Conservation (phyloP, 495 filamentous ascomycete genomes). For the Penicillium riverlandense region DNA sequence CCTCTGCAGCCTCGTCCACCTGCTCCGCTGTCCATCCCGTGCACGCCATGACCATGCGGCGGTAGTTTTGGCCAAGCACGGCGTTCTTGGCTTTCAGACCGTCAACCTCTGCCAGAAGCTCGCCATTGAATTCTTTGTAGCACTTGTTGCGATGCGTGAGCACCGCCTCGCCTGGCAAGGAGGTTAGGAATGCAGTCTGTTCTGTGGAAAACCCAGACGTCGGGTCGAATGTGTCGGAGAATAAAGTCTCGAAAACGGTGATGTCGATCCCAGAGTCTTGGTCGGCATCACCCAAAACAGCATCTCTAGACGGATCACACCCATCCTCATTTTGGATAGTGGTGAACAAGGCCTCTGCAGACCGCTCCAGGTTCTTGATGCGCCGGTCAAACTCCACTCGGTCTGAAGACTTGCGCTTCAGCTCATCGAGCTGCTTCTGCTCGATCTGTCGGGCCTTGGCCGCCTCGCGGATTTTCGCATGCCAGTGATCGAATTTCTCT, state of each 20-base stretch:
- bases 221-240: conserved; percentile 29
- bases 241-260: conserved; percentile 26
- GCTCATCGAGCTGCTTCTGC: conserved; percentile 57
- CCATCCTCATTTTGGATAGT: conserved; percentile 26
- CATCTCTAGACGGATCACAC: conserved; percentile 20
- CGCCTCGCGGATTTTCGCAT: conserved; percentile 67
- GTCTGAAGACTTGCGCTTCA: conserved; percentile 53
- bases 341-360: conserved; percentile 41
- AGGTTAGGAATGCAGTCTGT: conserved; percentile 26
- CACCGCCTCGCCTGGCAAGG: conserved; percentile 19
- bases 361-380: conserved; percentile 51
- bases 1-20: conserved; percentile 41
- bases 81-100: conserved; percentile 37
- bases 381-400: conserved; percentile 53
- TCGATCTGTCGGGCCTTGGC: conserved; percentile 72
- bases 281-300: conserved; percentile 47
- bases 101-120: conserved; percentile 30
- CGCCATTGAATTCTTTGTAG: conserved; percentile 30
- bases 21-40: conserved; percentile 39
- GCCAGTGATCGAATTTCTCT: conserved; percentile 67
- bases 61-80: conserved; percentile 39
- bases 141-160: conserved; percentile 22
- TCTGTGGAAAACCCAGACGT: conserved; percentile 29
- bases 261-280: conserved; percentile 41
- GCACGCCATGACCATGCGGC: conserved; percentile 44